Percentiles rank a stretch among this genome's conserved stretches.
Conservation (phyloP, 2,329 filamentous ascomycete species). For the Nemania abortiva region DNA sequence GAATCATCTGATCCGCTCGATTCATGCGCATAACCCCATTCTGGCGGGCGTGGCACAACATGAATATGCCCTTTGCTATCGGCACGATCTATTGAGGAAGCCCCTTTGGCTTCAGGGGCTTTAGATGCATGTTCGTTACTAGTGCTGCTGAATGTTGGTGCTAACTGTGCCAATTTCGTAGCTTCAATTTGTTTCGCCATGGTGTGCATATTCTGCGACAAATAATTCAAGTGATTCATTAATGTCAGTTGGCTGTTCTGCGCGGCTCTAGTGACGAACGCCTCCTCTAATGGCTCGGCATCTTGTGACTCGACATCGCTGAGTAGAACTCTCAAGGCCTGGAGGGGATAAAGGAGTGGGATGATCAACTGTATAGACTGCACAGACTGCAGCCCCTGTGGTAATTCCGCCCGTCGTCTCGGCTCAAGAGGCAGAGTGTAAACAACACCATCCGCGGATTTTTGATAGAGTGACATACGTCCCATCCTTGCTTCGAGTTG, state of each 20-base stretch:
- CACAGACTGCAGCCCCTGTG: constrained; percentile 69
- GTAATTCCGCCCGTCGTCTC: constrained; percentile 69
- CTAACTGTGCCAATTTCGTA: constrained; percentile 40
- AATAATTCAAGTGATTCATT: constrained; percentile 80
- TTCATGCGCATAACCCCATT: constrained; percentile 72
- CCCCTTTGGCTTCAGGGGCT: background rate
- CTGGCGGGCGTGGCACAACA: constrained; percentile 79
- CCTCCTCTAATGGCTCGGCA: constrained; percentile 72
- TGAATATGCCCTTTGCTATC: constrained; percentile 74
- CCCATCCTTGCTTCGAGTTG: constrained; percentile 83
- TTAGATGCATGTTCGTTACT: background rate
- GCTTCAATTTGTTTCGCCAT: constrained; percentile 68
- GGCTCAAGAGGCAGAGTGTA: constrained; percentile 80
- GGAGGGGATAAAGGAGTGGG: constrained; percentile 77
- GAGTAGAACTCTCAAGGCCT: constrained; percentile 74
- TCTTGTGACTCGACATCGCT: constrained; percentile 71
- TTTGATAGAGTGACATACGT: constrained; percentile 73
- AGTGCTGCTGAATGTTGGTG: background rate
- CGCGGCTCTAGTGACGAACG: constrained; percentile 71
- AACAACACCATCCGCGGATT: constrained; percentile 75
- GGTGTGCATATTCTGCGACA: constrained; percentile 76
- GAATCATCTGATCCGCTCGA: constrained; percentile 55
- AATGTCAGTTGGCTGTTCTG: constrained; percentile 72
- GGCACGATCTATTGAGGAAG: constrained; percentile 38
- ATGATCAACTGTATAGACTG: constrained; percentile 76